Conservation (phyloP, 2,329 filamentous ascomycete species). For the Cytospora schulzeri region DNA sequence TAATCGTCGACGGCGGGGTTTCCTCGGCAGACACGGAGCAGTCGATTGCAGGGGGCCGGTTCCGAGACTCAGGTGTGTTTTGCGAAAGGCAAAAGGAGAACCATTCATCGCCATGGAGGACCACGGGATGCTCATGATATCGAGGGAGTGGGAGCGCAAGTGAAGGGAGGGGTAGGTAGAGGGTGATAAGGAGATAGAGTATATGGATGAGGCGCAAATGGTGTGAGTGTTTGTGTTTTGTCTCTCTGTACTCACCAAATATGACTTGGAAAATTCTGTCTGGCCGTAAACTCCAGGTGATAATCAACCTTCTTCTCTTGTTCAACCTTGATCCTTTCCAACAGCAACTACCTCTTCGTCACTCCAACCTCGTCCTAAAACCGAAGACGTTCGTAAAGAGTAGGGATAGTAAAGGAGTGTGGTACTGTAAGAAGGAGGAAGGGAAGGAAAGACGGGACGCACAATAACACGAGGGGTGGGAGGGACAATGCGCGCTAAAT, state of each 20-base stretch:
- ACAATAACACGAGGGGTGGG: constrained; percentile 2
- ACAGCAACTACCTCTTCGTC: background rate
- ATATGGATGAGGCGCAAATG: background rate
- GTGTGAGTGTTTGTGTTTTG: background rate
- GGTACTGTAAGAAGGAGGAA: background rate
- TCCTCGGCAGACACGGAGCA: background rate
- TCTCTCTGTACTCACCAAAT: background rate
- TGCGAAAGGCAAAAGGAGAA: background rate
- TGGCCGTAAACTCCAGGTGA: background rate
- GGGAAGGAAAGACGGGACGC: background rate
- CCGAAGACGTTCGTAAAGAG: background rate
- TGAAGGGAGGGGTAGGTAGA: background rate
- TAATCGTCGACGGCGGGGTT: background rate
- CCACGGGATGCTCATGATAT: background rate
- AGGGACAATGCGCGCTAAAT: background rate
- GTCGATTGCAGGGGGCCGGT: background rate
- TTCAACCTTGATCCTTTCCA: background rate
- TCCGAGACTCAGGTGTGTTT: background rate
- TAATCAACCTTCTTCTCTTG: background rate
- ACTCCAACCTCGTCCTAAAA: background rate
- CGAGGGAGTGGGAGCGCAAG: background rate
- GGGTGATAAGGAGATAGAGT: background rate
- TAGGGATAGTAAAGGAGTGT: background rate
- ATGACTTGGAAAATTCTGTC: constrained; percentile 2
- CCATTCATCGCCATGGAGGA: background rate